These are phyloP conservation scores for Nicotiana obtusifolia DNA, from an alignment of 257 asterid genomes.

Conservation along the genomic window DNA sequence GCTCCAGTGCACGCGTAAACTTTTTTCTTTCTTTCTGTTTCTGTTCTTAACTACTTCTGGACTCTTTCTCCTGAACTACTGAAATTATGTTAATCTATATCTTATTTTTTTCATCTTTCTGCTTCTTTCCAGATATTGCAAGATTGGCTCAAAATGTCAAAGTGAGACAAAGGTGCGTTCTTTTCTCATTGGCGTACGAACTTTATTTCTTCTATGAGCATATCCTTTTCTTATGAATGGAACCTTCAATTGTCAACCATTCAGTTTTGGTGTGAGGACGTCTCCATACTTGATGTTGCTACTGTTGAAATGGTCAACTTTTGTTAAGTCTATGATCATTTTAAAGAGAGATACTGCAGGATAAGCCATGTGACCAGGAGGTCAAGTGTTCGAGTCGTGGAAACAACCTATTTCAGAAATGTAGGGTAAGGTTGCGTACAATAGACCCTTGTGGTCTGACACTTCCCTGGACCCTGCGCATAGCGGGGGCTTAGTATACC, in stretches of 20 bases:
- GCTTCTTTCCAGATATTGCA: constrained; percentile 55
- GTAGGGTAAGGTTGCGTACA: too few species aligned
- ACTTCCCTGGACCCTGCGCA: too few species aligned
- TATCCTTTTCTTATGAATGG: background rate
- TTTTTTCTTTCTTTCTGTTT: background rate
- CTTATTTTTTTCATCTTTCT: background rate
- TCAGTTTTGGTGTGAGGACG: background rate
- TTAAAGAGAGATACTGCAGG: background rate
- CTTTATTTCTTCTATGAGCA: background rate
- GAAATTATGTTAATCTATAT: background rate
- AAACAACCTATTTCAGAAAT: too few species aligned
- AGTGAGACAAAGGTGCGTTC: constrained; percentile 83
- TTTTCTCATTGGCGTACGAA: background rate
- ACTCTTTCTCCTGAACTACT: background rate
- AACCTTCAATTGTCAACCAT: background rate
- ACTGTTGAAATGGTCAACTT: background rate
- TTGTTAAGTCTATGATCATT: background rate
- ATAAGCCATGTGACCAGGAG: too few species aligned
- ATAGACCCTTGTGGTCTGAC: too few species aligned
- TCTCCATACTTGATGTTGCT: background rate
- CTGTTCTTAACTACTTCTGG: background rate
- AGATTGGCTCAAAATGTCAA: constrained; percentile 81
- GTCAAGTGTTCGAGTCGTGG: too few species aligned
- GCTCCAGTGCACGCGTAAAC: too few species aligned
- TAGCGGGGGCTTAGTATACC: too few species aligned